Conservation (phyloP, 1,284 basidiomycete species). For the Porogramme epimiltina region DNA sequence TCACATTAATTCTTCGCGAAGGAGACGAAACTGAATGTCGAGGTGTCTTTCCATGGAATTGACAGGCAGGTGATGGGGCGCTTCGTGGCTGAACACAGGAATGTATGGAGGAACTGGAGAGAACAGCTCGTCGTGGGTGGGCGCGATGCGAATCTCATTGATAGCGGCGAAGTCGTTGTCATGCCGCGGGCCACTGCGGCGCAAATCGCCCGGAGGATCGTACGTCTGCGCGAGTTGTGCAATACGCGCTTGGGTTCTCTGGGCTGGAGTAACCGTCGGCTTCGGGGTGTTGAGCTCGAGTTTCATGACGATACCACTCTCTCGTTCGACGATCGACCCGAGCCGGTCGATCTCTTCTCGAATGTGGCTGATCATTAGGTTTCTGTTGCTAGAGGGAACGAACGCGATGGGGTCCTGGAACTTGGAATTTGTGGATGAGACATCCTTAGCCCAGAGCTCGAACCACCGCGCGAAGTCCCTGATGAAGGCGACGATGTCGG, state of each 20-base stretch:
- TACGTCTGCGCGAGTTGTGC: constrained; percentile 28
- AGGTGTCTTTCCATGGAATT: constrained; percentile 37
- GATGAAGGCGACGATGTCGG: constrained; percentile 50
- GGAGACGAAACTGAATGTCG: constrained; percentile 44
- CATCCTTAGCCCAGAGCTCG: constrained; percentile 45
- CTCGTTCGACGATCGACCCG: constrained; percentile 48
- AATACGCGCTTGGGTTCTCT: constrained; percentile 21
- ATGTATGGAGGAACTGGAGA: constrained; percentile 33
- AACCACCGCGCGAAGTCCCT: constrained; percentile 46
- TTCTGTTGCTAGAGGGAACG: constrained; percentile 27
- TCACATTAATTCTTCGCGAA: constrained; percentile 44
- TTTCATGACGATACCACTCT: constrained; percentile 28
- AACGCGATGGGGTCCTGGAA: constrained; percentile 38
- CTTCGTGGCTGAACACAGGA: constrained; percentile 41
- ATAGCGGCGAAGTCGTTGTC: constrained; percentile 42
- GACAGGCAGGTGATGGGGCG: constrained; percentile 37
- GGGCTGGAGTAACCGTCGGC: constrained; percentile 24
- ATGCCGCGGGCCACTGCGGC: constrained; percentile 47
- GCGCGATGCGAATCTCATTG: constrained; percentile 37
- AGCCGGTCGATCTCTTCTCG: constrained; percentile 46
- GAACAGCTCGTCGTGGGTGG: constrained; percentile 40
- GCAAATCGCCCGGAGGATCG: constrained; percentile 34
- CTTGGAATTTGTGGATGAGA: constrained; percentile 37
- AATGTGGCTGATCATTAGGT: constrained; percentile 42
- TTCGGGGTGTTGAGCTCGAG: constrained; percentile 28